A percentile compares a stretch with the other conserved stretches of the same genome.
Evolutionary conservation across 192 early-diverging fungal species (phyloP).

Genomic region (Backusella circina): DNA sequence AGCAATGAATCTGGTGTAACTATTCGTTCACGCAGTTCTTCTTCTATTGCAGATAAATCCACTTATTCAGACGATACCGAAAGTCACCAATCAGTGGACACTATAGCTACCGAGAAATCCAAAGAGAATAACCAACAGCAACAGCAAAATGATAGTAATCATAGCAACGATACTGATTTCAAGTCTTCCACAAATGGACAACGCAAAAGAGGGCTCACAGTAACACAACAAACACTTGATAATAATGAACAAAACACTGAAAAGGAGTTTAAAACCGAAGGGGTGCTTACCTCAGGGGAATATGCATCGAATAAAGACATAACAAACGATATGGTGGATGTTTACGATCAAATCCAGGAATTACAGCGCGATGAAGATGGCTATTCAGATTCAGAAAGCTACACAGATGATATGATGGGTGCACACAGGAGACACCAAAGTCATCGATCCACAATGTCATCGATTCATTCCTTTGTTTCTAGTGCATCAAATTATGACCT

Average conservation of each 20-base stretch:
- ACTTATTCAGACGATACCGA: neutral
- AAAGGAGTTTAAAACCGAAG: conserved; percentile 2
- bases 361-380: neutral
- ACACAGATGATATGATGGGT: neutral
- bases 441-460: conserved; percentile 20
- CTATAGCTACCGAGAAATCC: neutral
- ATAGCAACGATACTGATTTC: neutral
- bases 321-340: neutral
- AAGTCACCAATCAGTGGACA: neutral
- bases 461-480: conserved; percentile 9
- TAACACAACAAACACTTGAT: neutral
- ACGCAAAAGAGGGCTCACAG: neutral
- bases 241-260: neutral
- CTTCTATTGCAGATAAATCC: neutral
- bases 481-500: conserved; percentile 46
- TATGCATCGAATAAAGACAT: neutral
- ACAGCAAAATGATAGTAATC: neutral
- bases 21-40: neutral
- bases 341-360: neutral
- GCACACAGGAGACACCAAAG: neutral
- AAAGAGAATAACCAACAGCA: neutral
- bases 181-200: neutral
- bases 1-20: neutral
- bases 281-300: neutral
- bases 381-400: neutral